Evolutionary conservation across 352 stramenopile genomes (phyloP).

Genomic region (Nothophytophthora sp.): DNA sequence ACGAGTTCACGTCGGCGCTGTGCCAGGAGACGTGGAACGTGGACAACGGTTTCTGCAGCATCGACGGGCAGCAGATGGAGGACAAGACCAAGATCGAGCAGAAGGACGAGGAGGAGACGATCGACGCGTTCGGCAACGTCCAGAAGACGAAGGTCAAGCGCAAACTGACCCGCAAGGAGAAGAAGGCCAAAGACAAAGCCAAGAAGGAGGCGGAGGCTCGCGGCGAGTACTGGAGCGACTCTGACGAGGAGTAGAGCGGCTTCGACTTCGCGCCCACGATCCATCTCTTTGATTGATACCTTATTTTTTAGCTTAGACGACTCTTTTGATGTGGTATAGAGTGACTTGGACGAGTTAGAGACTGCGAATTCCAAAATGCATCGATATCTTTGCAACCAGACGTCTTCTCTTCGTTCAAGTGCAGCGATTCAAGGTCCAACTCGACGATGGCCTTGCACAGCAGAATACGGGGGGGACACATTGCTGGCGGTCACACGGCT

Average conservation of each 20-base stretch:
- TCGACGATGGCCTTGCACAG: no score
- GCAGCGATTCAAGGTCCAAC: no score
- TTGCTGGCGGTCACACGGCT: no score
- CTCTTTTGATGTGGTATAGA: conserved; percentile 39
- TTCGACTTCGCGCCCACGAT: conserved; percentile 25
- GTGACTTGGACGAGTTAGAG: conserved; percentile 36
- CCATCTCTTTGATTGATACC: conserved; percentile 32
- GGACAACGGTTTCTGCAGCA: conserved; percentile 79
- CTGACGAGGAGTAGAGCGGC: conserved; percentile 63
- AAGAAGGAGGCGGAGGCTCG: conserved; percentile 87
- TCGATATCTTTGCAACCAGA: conserved; percentile 25
- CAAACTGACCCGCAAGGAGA: conserved; percentile 90
- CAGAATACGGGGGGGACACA: no score
- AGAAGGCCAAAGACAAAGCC: conserved; percentile 88
- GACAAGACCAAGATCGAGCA: conserved; percentile 93
- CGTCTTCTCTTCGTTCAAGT: conserved; percentile 3
- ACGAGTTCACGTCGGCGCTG: conserved; percentile 95
- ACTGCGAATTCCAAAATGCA: conserved; percentile 36
- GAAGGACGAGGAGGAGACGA: conserved; percentile 84
- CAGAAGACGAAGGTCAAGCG: conserved; percentile 89
- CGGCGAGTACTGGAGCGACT: conserved; percentile 86
- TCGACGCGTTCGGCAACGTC: conserved; percentile 87
- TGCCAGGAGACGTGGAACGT: conserved; percentile 96
- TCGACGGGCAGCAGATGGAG: conserved; percentile 84
- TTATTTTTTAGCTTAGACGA: conserved; percentile 54